phyloP scores from a whole-genome alignment of 208 protist genomes.

The Polymyxa betae region DNA sequence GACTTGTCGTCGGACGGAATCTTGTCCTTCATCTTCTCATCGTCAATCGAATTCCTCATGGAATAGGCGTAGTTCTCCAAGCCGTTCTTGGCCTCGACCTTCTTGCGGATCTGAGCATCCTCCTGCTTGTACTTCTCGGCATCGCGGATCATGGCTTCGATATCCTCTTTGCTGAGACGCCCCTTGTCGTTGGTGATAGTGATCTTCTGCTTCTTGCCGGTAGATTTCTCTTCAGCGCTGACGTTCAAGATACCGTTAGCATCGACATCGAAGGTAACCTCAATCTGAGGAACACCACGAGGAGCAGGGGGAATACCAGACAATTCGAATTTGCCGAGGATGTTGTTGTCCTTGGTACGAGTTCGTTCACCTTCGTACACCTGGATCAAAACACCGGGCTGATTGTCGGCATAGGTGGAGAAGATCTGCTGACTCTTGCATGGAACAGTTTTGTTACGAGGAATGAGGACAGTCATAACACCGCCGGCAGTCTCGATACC shows the following conservation, averaged over 20 bases:
- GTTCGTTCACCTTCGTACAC: slow-evolving; percentile 98
- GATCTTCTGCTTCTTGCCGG: slow-evolving; percentile 80
- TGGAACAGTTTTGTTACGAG: slow-evolving; percentile 76
- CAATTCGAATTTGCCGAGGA: slow-evolving; percentile 93
- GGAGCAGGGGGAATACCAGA: slow-evolving; percentile 80
- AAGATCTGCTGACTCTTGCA: slow-evolving; percentile 82
- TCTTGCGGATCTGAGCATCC: slow-evolving; percentile 62
- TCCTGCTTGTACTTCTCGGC: slow-evolving; percentile 68
- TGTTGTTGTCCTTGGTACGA: slow-evolving; percentile 96
- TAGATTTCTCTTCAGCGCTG: slow-evolving; percentile 90
- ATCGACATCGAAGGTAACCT: slow-evolving; percentile 98
- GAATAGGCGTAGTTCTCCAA: slow-evolving; percentile 70
- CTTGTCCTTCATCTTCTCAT: slow-evolving; percentile 56
- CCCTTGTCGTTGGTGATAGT: slow-evolving; percentile 90
- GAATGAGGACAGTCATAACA: slow-evolving; percentile 90
- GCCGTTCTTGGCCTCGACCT: slow-evolving; percentile 68
- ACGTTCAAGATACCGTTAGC: slow-evolving; percentile 96
- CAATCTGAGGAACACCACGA: slow-evolving; percentile 81
- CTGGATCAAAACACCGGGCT: slow-evolving; percentile 95
- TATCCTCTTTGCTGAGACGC: slow-evolving; percentile 84
- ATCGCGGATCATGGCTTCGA: slow-evolving; percentile 71
- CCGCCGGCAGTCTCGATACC: slow-evolving; percentile 77
- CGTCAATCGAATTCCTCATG: slow-evolving; percentile 60
- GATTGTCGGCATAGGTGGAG: slow-evolving; percentile 95
- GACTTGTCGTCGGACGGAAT: slow-evolving; percentile 56